Evolutionary conservation across 805 yeast species (phyloP).

Genomic region (Barnettozyma californica): DNA sequence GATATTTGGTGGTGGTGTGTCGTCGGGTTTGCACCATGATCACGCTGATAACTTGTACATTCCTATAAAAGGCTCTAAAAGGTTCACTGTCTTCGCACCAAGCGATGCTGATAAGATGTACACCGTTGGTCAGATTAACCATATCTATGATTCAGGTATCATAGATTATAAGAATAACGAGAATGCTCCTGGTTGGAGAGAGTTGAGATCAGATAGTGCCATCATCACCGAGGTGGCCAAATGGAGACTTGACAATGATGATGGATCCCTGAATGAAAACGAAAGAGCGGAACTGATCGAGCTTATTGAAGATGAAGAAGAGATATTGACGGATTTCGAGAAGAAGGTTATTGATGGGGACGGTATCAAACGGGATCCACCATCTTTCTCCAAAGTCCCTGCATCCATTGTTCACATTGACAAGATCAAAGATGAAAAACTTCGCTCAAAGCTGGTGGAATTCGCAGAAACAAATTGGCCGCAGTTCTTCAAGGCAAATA

Average conservation of each 20-base stretch:
- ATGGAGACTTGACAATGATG: conserved; percentile 34
- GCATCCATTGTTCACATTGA: conserved; percentile 58
- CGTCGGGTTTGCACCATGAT: conserved; percentile 77
- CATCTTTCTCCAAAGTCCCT: conserved; percentile 62
- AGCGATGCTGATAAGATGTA: conserved; percentile 50
- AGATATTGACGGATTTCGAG: conserved; percentile 13
- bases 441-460: conserved; percentile 26
- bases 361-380: conserved; percentile 45
- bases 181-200: conserved; percentile 59
- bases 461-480: conserved; percentile 45
- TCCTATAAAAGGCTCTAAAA: conserved; percentile 51
- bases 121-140: conserved; percentile 58
- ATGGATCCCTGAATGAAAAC: conserved; percentile 16
- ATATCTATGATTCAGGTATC: conserved; percentile 54
- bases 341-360: conserved; percentile 15
- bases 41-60: conserved; percentile 74
- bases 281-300: conserved; percentile 22
- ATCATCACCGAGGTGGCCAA: conserved; percentile 43
- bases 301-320: conserved; percentile 28
- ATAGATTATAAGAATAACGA: conserved; percentile 55
- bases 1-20: conserved; percentile 53
- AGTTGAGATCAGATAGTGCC: conserved; percentile 58
- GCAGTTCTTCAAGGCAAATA: conserved; percentile 36
- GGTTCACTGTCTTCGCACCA: conserved; percentile 67
- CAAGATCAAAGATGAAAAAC: conserved; percentile 34